Base-by-base conservation (phyloP, 2,329 filamentous ascomycete species). In the Diaporthe citriasiana region DNA sequence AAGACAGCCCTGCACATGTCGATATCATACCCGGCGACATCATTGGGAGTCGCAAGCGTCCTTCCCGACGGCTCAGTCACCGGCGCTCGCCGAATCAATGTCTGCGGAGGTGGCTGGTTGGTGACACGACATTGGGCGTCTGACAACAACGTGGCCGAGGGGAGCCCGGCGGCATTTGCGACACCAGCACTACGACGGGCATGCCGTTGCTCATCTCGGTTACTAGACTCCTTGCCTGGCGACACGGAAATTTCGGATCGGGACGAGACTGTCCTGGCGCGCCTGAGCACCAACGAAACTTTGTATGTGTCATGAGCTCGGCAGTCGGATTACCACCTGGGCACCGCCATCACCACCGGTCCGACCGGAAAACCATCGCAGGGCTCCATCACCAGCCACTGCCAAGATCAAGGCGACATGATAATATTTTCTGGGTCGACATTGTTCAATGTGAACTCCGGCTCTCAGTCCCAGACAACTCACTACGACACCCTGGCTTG, bases 241-340 rank as follows among this genome's bases (percentile, higher is more conserved):
- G 66, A 15, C 51, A 22, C 51, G 30, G 66, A 35, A 47, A 57
- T 45, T n/a, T 19, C 53, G 66, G 40, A 8, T 19, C 51, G 35
- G 25, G 15, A 68, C 13, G 45, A 25, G 22, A 51, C 63, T 38
- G 63, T 22, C 63, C 45, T 35, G 63, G 47, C 25, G 63, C n/a
- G 25, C 33, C 17, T 51, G 47, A 53, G 47, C 30, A 50, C 42
- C 15, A 53, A 53, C 63, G 63, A 68, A 68, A 68, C 63, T 68
- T 68, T 68, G 63, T 22, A 27, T 25, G 63, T 68, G 63, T 68
- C 63, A 68, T 68, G 63, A 68, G 47, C 63, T 68, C 63, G 63
- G 63, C 63, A 68, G 47, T 27, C 63, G 30, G 30, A 19, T 68
- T 35, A 53, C 47, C 47, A 45, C n/a, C n/a, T n/a, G n/a, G n/a